Evolutionary conservation across 2,329 filamentous ascomycete genomes (phyloP).

Genomic region (Colletotrichum tabaci): DNA sequence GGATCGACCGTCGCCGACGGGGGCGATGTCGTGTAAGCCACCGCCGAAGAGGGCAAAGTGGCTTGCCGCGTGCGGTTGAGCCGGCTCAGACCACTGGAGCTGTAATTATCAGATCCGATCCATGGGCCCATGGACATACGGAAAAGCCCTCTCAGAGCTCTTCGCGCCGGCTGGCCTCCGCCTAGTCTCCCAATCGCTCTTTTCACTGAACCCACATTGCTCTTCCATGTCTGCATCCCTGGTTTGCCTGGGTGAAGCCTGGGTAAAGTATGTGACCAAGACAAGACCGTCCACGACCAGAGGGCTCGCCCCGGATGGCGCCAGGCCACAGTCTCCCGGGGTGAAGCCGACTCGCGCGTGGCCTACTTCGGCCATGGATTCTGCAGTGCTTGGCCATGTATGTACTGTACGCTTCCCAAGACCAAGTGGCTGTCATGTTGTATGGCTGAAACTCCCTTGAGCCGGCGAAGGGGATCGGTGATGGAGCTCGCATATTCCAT

Average conservation of each 20-base stretch:
- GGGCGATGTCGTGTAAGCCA: slow-evolving; percentile 36
- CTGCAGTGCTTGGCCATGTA: neutral
- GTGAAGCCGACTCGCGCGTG: neutral
- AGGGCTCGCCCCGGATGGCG: no score
- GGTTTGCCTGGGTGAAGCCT: no score
- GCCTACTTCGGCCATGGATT: neutral
- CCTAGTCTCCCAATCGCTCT: no score
- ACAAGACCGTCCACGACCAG: no score
- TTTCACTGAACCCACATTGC: neutral
- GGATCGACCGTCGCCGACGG: slow-evolving; percentile 20
- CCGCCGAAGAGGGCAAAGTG: slow-evolving; percentile 27
- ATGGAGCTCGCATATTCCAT: neutral
- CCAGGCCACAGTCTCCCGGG: neutral
- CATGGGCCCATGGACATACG: neutral
- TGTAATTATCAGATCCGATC: neutral
- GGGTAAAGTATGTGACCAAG: no score
- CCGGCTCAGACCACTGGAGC: slow-evolving; percentile 22
- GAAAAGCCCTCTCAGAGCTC: no score
- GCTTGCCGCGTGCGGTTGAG: slow-evolving; percentile 33
- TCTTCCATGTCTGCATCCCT: neutral
- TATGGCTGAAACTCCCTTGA: neutral
- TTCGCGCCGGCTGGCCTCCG: no score
- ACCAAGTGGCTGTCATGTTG: neutral
- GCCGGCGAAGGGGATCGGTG: no score
- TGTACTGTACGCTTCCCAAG: no score